A percentile compares a stretch with the other conserved stretches of the same genome.
Conservation (phyloP, 192 early-diverging fungal genomes). For the Umbelopsis ramanniana region DNA sequence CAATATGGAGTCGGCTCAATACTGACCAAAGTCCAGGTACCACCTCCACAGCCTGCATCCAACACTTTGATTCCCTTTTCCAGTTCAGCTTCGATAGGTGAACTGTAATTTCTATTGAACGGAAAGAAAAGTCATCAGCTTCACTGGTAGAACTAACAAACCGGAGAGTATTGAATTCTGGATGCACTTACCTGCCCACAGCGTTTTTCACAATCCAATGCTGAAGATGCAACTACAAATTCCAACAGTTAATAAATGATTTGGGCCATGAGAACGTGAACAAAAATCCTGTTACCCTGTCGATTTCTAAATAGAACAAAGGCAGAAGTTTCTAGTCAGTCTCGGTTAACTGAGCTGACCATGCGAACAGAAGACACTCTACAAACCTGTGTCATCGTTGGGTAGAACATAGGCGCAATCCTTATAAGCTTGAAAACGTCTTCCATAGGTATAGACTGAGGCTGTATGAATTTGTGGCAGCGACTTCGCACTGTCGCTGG, state of each 20-base stretch:
- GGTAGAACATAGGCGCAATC: slow-evolving; percentile 48
- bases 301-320: neutral
- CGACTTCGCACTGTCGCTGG: neutral
- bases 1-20: neutral
- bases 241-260: neutral
- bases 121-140: neutral
- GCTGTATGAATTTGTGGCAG: neutral
- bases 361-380: neutral
- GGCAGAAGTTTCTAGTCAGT: neutral
- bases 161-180: neutral
- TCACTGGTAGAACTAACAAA: neutral
- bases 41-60: slow-evolving; percentile 37
- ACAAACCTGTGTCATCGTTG: slow-evolving; percentile 48
- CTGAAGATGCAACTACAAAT: neutral
- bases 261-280: neutral
- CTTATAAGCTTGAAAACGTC: slow-evolving; percentile 45
- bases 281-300: neutral
- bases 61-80: slow-evolving; percentile 28
- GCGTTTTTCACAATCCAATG: slow-evolving; percentile 16
- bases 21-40: slow-evolving; percentile 25
- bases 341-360: neutral
- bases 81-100: slow-evolving; percentile 24
- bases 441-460: slow-evolving; percentile 1
- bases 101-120: slow-evolving; percentile 25
- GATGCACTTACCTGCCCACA: slow-evolving; percentile 17